phyloP scores from a whole-genome alignment of 1,284 basidiomycete genomes.

The Gomphus sp. region DNA sequence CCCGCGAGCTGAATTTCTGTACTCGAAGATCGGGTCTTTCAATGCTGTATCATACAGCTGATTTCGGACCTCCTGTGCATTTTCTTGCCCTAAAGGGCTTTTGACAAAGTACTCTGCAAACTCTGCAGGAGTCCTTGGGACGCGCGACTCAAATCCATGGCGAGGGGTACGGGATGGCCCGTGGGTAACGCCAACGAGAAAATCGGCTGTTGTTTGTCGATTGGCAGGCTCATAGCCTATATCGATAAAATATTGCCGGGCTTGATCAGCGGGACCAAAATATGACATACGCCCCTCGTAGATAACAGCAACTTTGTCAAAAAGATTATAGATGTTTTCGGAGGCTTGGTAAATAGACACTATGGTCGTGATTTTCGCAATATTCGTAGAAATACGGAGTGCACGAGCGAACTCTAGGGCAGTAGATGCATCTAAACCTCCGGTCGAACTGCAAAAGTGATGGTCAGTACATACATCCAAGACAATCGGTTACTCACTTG shows the following conservation, averaged over 20 bases:
- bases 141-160: constrained; percentile 32
- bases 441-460: constrained; percentile 44
- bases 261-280: constrained; percentile 65
- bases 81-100: constrained; percentile 11
- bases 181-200: constrained; percentile 54
- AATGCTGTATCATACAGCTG: background rate
- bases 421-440: constrained; percentile 81
- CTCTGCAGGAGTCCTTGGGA: constrained; percentile 55
- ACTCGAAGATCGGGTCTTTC: constrained; percentile 23
- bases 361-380: constrained; percentile 69
- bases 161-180: constrained; percentile 45
- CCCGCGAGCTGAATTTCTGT: constrained; percentile 37
- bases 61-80: background rate
- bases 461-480: background rate
- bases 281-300: constrained; percentile 80
- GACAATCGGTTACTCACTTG: constrained; percentile 35
- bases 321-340: constrained; percentile 58
- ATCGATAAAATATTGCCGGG: constrained; percentile 69
- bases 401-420: constrained; percentile 73
- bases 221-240: constrained; percentile 69
- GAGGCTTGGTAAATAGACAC: constrained; percentile 81
- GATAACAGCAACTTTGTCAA: constrained; percentile 69
- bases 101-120: constrained; percentile 44
- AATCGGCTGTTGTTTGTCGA: constrained; percentile 72
- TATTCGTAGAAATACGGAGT: constrained; percentile 70